Conservation (phyloP, 805 yeast genomes). For the Pichia exigua region DNA sequence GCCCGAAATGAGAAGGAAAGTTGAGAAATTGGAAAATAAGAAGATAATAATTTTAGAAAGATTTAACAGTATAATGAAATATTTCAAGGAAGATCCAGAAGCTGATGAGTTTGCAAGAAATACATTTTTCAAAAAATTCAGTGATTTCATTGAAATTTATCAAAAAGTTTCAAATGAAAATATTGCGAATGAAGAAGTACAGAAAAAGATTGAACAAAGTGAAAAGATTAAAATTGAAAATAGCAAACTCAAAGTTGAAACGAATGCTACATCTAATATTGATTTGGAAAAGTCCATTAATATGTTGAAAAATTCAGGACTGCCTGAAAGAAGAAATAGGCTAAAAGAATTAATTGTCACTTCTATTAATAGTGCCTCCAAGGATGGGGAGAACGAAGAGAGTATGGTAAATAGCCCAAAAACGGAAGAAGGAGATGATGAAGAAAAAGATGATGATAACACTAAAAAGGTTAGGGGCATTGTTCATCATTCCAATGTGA, state of each 20-base stretch:
- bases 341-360: conserved; percentile 75
- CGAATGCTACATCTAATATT: conserved; percentile 19
- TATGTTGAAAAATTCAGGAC: conserved; percentile 80
- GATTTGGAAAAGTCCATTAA: conserved; percentile 86
- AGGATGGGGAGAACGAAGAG: neutral
- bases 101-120: conserved; percentile 57
- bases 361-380: conserved; percentile 53
- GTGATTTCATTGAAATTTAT: conserved; percentile 72
- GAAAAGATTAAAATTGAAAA: conserved; percentile 28
- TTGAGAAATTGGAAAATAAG: conserved; percentile 56
- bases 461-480: conserved; percentile 6
- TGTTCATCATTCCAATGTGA: neutral
- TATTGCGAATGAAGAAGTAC: conserved; percentile 69
- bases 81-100: conserved; percentile 81
- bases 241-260: conserved; percentile 36
- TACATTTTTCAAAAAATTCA: conserved; percentile 69
- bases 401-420: neutral
- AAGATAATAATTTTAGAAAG: conserved; percentile 54
- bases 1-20: conserved; percentile 68
- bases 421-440: neutral
- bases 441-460: conserved; percentile 2
- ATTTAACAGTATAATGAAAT: conserved; percentile 64
- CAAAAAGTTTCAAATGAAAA: conserved; percentile 77
- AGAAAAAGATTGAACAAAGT: conserved; percentile 45
- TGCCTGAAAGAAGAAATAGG: conserved; percentile 29